phyloP scores from a whole-genome alignment of 805 yeast genomes.

The Teunomyces funiuensis region DNA sequence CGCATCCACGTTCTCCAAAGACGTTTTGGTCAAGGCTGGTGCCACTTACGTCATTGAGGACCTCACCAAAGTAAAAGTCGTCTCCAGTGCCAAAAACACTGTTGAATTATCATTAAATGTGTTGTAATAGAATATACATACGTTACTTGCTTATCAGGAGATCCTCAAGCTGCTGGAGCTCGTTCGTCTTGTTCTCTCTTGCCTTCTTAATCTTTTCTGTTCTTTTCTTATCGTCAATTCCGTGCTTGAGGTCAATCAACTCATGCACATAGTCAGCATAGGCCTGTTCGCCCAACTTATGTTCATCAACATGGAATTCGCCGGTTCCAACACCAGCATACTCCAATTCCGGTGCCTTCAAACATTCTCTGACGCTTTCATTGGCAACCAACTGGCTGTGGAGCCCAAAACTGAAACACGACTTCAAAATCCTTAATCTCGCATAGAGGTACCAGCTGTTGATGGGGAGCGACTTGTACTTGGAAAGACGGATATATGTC shows the following conservation, averaged over 20 bases:
- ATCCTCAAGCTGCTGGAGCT: slow-evolving; percentile 27
- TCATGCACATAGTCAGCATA: slow-evolving; percentile 11
- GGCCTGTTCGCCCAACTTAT: slow-evolving; percentile 7
- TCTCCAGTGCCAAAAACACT: neutral
- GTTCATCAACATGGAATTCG: slow-evolving; percentile 8
- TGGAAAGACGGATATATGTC: slow-evolving; percentile 43
- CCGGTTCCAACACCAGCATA: slow-evolving; percentile 5
- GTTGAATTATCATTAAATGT: neutral
- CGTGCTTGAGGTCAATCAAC: slow-evolving; percentile 10
- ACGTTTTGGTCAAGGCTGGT: slow-evolving; percentile 16
- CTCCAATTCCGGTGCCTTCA: slow-evolving; percentile 29
- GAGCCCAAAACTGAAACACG: slow-evolving; percentile 53
- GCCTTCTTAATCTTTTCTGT: slow-evolving; percentile 38
- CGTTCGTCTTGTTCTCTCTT: slow-evolving; percentile 31
- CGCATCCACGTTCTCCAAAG: slow-evolving; percentile 17
- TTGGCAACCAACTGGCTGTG: slow-evolving; percentile 48
- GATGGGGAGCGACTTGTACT: slow-evolving; percentile 46
- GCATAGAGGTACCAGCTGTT: slow-evolving; percentile 52
- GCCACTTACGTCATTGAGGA: slow-evolving; percentile 19
- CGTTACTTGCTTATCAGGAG: slow-evolving; percentile 15
- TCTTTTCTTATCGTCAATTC: slow-evolving; percentile 32
- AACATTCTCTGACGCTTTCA: slow-evolving; percentile 32
- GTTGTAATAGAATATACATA: slow-evolving; percentile 5
- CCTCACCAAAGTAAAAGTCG: slow-evolving; percentile 11
- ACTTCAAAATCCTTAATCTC: slow-evolving; percentile 48